Base-by-base conservation (phyloP, 2,329 filamentous ascomycete genomes). In the Colletotrichum echinochloae region DNA sequence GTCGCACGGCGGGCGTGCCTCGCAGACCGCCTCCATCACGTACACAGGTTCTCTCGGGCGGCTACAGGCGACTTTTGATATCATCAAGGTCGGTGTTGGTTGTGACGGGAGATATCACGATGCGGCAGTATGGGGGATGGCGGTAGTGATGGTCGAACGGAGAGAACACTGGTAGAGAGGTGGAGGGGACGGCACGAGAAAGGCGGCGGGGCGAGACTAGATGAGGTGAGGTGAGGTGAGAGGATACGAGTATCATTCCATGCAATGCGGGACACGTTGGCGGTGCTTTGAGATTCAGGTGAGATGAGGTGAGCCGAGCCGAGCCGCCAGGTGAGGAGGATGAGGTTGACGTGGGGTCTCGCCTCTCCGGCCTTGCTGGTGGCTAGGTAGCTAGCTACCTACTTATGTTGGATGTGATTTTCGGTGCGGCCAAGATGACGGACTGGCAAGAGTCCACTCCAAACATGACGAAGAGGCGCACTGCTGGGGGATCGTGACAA, bases 221-320 rank as follows among this genome's bases (percentile, higher is more conserved):
- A 26, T 41, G 41, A 35, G 35, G 23, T n/a, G 35, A 12, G 41
- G n/a, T 20, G 56, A 6, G 57, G 20, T 30, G 63, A 61, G 33
- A 33, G 44, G 30, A 51, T n/a, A 37, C 30, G 48, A 51, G 20
- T 51, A 51, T 35, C 56, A 68, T 69, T 44, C 55, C 35, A 66
- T 72, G 70, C 70, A 72, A 72, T 71, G 70, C 70, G 63, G 49
- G 67, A 71, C 62, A 71, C 70, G 70, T 62, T 72, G 70, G 62
- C 70, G 63, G 54, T 64, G 51, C 57, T 54, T 54, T 46, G 55
- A 49, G 44, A 20, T 49, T n/a, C 33, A n/a, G 57, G n/a, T 35
- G 28, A 60, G 56, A 33, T 46, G 35, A 57, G 23, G 26, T 44
- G 41, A 39, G 7, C 5, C 28, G 46, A 48, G 49, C 20, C 28